Base-by-base conservation (phyloP, 2,329 filamentous ascomycete genomes). In the Macroventuria anomochaeta region DNA sequence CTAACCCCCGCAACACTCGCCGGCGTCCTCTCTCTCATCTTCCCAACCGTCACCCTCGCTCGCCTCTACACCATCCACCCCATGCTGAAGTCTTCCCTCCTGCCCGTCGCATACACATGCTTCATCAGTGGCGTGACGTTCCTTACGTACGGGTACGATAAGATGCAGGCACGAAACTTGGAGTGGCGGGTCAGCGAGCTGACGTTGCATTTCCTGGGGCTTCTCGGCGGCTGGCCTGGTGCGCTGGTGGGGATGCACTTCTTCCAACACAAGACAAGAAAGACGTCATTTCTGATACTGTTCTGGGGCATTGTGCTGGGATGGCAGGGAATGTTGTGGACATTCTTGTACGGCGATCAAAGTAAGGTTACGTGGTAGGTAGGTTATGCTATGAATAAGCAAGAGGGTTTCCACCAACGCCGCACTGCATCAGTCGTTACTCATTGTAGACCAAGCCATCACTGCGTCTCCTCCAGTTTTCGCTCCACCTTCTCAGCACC, bases 11-110 rank as follows among this genome's bases (percentile, higher is more conserved):
- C 68, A 17, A 71, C 70, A 7, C 25, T 57, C 6, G 56, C 59
- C 5, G 71, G 70, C 10, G 40, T 58, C 7, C 47, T 51, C 13
- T 65, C 68, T 3, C 55, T 88, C 79, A 20, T 85, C 71, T 46
- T 88, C 80, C 51, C 84, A 79, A 31, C 84, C 78, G 17, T 84
- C 80, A 58, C 80, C 75, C 54, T 83, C 76, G 8, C 80, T 72
- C 51, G 74, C 70, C 42, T 69, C 5, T 63, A 61, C 47, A 29
- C 50, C 8, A 20, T 40, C 37, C 29, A 41, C 3, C 26, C 44
- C 3, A 7, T 43, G 25, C 21, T 46, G 21, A 58, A 64, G 29
- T 55, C 55, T 2, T 63, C 64, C 0, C 8, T 63, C 0, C 38
- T 62, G 2, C 62, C 65, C 0, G 7, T 63, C 15, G 34, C 52